These are phyloP conservation scores for Seminavis robusta DNA, from an alignment of 108 stramenopile species.

Conservation along the genomic window DNA sequence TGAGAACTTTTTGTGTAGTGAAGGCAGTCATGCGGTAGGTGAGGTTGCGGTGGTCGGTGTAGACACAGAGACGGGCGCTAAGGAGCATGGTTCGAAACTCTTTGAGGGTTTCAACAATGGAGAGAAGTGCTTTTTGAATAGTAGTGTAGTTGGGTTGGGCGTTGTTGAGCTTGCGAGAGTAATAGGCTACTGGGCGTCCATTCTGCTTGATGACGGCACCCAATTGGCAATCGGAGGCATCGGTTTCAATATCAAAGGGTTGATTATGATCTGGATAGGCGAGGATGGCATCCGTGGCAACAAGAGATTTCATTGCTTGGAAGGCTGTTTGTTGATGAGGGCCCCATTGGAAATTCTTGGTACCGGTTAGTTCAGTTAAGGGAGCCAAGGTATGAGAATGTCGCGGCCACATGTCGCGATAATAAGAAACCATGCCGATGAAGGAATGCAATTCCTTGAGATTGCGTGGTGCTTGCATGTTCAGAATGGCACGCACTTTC, in stretches of 20 bases:
- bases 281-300: slow-evolving; percentile 26
- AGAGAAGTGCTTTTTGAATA: slow-evolving; percentile 37
- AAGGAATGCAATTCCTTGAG: slow-evolving; percentile 28
- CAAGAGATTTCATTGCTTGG: slow-evolving; percentile 35
- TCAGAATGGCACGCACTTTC: slow-evolving; percentile 32
- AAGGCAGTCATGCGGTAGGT: slow-evolving; percentile 20
- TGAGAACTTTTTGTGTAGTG: slow-evolving; percentile 34
- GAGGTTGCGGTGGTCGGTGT: slow-evolving; percentile 39
- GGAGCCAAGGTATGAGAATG: slow-evolving; percentile 42
- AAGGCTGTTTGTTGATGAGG: slow-evolving; percentile 25
- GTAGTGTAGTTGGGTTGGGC: slow-evolving; percentile 41
- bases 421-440: slow-evolving; percentile 45
- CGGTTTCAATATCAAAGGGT: slow-evolving; percentile 41
- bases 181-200: slow-evolving; percentile 35
- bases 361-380: slow-evolving; percentile 13
- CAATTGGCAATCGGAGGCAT: slow-evolving; percentile 40
- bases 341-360: slow-evolving; percentile 8
- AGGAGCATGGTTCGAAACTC: slow-evolving; percentile 32
- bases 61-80: slow-evolving; percentile 11
- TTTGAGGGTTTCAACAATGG: slow-evolving; percentile 33
- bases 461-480: slow-evolving; percentile 21
- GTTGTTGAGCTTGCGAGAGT: slow-evolving; percentile 22
- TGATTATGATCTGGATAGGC: slow-evolving; percentile 34
- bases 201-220: slow-evolving; percentile 35
- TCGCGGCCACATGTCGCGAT: slow-evolving; percentile 43